These are phyloP conservation scores for Backusella mclennaniae DNA, from an alignment of 192 early-diverging fungal genomes.

Conservation along the genomic window DNA sequence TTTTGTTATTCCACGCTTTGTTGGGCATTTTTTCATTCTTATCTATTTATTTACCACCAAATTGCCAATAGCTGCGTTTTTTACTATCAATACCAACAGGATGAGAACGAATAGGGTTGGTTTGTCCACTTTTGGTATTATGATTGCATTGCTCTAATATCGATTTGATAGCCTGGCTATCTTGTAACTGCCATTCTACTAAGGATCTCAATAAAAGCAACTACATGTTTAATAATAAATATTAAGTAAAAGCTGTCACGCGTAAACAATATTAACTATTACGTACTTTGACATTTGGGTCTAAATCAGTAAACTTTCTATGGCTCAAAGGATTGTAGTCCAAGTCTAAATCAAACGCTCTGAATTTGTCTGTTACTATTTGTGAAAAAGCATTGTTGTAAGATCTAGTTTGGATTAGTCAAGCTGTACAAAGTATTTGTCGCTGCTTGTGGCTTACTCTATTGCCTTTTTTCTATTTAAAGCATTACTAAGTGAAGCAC, in stretches of 20 bases:
- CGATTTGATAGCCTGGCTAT: conserved; percentile 19
- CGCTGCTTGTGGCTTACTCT: conserved; percentile 15
- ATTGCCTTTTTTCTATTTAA: conserved; percentile 25
- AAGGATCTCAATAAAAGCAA: conserved; percentile 19
- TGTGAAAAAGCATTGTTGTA: conserved; percentile 14
- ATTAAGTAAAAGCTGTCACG: not conserved
- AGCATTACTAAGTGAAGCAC: conserved; percentile 18
- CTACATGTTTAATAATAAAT: not conserved
- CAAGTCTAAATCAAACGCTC: conserved; percentile 19
- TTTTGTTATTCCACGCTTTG: not conserved
- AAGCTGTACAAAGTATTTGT: not conserved
- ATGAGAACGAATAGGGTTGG: conserved; percentile 14
- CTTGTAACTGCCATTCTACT: conserved; percentile 35
- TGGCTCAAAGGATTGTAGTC: conserved; percentile 23
- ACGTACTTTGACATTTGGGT: conserved; percentile 28
- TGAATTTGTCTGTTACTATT: conserved; percentile 16
- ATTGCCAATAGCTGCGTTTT: conserved; percentile 34
- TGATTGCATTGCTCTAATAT: conserved; percentile 10
- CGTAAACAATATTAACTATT: not conserved
- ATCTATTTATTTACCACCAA: conserved; percentile 21
- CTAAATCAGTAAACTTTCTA: conserved; percentile 14
- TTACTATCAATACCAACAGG: conserved; percentile 27
- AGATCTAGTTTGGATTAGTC: not conserved
- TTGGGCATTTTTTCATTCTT: not conserved
- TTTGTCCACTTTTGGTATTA: not conserved